Evolutionary conservation across 106 monocot species (phyloP), one percentile per base, ranked within the genome.

Genomic region (Dioscorea alata): DNA sequence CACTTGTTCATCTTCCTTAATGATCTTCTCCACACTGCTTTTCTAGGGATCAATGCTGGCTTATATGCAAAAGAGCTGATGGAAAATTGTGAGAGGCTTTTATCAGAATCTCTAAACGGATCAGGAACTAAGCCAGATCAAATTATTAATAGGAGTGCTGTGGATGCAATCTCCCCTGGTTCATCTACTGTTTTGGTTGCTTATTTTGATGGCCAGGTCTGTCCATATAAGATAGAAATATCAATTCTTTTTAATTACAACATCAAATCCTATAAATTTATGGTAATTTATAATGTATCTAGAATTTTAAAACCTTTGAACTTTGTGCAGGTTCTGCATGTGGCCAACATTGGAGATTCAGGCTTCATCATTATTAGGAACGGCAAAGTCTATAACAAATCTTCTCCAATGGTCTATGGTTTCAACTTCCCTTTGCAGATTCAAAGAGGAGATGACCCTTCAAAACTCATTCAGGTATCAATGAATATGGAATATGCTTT

Each of bases 401-500:
- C 97, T 21, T 85, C 76, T 16, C 87, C 97, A 2, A 97, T 97
- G 97, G 76, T 92, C 32, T 92, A 92, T 69, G 97, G 92, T 16
- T 97, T 97, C 75, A 97, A 97, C 66, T 97, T 97, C 31, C 97
- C 97, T 0, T 71, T 92, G 64, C 97, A 97, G 65, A 97, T 97
- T 66, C 81, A 84, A 77, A 82, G 73, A 48, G 92, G 97, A 0
- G 92, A 97, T 48, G 82, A 97, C 63, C 87, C 92, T 20, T 86
- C 83, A 22, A 84, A 71, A 77, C 33, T 81, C 42, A 65, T 90
- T 31, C 76, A 97, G 84, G 97, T 92, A 28, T 28, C 28, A 28
- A 28, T 28, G 28, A 28, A 28, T 1, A 28, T 3, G 28, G 28
- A 28, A 28, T 28, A 28, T 28, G 28, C 28, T 28, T 28, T 1